Evolutionary conservation across 768 basidiomycete genomes (phyloP).

Genomic region (Agrocybe pediades): DNA sequence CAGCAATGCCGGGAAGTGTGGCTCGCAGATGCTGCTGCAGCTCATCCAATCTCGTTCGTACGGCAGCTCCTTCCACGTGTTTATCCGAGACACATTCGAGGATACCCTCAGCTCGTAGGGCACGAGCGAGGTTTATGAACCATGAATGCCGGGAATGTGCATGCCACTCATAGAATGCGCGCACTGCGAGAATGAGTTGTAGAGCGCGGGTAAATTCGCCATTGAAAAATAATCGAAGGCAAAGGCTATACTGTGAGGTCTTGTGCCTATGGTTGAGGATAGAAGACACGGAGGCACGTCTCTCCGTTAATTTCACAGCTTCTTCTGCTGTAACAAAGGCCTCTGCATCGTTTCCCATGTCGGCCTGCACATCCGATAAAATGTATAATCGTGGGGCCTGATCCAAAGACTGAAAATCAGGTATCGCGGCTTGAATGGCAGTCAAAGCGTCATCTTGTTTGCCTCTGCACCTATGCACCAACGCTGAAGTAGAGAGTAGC

Average conservation of each 20-base stretch:
- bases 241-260: neutral
- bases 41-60: neutral
- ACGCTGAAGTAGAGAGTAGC: neutral
- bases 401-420: no score
- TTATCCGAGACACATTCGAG: conserved; percentile 6
- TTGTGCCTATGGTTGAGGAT: neutral
- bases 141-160: conserved; percentile 2
- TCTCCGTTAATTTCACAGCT: neutral
- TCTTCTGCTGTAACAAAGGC: neutral
- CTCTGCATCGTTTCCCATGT: neutral
- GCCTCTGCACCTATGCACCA: neutral
- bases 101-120: neutral
- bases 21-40: neutral
- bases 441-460: neutral
- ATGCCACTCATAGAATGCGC: neutral
- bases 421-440: neutral
- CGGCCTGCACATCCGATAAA: neutral
- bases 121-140: neutral
- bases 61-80: conserved; percentile 8
- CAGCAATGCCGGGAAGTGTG: neutral
- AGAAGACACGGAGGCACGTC: neutral
- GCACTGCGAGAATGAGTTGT: neutral
- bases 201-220: neutral
- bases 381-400: neutral
- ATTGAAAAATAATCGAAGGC: neutral